phyloP scores from a whole-genome alignment of 805 yeast genomes.

The Pichia phayaonensis region DNA sequence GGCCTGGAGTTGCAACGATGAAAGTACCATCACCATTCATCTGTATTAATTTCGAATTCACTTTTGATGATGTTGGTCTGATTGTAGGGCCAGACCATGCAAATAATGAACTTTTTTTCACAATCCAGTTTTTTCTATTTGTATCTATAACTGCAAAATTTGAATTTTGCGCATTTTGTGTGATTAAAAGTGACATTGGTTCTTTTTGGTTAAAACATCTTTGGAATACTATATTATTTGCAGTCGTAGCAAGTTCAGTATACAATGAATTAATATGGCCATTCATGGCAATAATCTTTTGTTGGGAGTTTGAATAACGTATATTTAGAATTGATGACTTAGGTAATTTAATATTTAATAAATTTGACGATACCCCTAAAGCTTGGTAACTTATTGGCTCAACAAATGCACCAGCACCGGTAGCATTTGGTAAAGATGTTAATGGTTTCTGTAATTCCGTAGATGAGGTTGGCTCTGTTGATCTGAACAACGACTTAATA shows the following conservation, averaged over 20 bases:
- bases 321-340: conserved; percentile 31
- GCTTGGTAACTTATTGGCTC: conserved; percentile 37
- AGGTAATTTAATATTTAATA: conserved; percentile 39
- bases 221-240: conserved; percentile 24
- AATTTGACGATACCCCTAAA: conserved; percentile 31
- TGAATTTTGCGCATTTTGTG: conserved; percentile 29
- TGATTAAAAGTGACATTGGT: conserved; percentile 28
- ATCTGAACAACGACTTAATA: conserved; percentile 5
- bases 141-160: conserved; percentile 29
- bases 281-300: conserved; percentile 37
- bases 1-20: conserved; percentile 34
- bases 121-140: conserved; percentile 27
- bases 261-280: conserved; percentile 31
- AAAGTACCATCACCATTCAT: conserved; percentile 33
- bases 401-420: conserved; percentile 40
- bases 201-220: conserved; percentile 25
- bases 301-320: conserved; percentile 30
- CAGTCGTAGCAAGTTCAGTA: conserved; percentile 21
- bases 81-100: conserved; percentile 38
- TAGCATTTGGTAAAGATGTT: conserved; percentile 28
- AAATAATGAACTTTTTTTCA: conserved; percentile 31
- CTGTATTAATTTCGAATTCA: conserved; percentile 9
- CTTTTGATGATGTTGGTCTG: neutral
- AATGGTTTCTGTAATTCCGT: conserved; percentile 15
- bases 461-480: conserved; percentile 3